Percentiles rank a stretch among this genome's conserved stretches.
Conservation (phyloP, 768 basidiomycete species). For the Strobilomyces echinocephalus region DNA sequence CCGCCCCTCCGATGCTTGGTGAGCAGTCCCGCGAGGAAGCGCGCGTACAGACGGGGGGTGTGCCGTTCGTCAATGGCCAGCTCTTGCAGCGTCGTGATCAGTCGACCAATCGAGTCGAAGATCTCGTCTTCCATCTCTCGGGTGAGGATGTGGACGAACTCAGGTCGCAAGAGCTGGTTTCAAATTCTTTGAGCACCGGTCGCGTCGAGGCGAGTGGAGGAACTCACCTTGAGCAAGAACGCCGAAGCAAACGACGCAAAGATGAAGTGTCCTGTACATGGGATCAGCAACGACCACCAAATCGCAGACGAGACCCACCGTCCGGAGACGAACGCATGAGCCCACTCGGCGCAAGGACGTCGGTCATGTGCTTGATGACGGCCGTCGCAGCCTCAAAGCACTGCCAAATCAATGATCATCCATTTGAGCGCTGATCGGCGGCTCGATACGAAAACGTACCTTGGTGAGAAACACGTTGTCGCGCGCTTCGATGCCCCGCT, state of each 20-base stretch:
- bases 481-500: constrained; percentile 56
- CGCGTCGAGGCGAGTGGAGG: neutral
- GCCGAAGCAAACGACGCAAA: constrained; percentile 80
- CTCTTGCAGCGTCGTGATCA: constrained; percentile 68
- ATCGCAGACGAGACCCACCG: constrained; percentile 37
- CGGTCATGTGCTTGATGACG: constrained; percentile 62
- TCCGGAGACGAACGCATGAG: constrained; percentile 79
- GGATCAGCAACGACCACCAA: neutral
- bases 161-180: constrained; percentile 62
- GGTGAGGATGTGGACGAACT: constrained; percentile 58
- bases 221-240: constrained; percentile 69
- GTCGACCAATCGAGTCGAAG: constrained; percentile 62
- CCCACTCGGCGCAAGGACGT: constrained; percentile 61
- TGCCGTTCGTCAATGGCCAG: constrained; percentile 80
- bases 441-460: constrained; percentile 31
- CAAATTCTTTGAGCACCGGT: neutral
- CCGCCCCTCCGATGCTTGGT: constrained; percentile 67
- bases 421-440: neutral
- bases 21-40: constrained; percentile 71
- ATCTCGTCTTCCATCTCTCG: constrained; percentile 63
- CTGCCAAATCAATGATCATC: constrained; percentile 24
- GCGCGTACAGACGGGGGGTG: constrained; percentile 74
- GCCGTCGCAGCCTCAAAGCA: constrained; percentile 67
- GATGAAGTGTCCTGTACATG: constrained; percentile 57
- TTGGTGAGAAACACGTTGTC: constrained; percentile 67